phyloP scores from a whole-genome alignment of 441 rosid species.

The Kokia cookei region DNA sequence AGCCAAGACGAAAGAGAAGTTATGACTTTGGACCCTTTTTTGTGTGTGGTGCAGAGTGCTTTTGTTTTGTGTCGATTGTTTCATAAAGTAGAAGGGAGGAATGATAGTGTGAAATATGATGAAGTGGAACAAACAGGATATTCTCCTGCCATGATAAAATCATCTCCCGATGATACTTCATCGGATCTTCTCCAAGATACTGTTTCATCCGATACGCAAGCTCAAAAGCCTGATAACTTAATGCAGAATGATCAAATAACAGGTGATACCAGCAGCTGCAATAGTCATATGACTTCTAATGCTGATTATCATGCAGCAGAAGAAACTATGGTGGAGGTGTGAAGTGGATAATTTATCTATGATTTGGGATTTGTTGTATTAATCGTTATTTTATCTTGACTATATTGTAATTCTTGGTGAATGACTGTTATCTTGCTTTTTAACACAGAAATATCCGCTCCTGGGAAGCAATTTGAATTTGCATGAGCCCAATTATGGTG shows the following conservation, averaged over 20 bases:
- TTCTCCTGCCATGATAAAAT: constrained; percentile 45
- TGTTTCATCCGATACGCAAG: constrained; percentile 22
- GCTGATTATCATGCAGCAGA: constrained; percentile 42
- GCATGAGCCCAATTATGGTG: constrained; percentile 19
- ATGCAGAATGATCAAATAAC: constrained; percentile 21
- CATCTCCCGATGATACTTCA: constrained; percentile 58
- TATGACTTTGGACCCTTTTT: neutral
- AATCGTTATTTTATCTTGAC: neutral
- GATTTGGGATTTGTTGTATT: neutral
- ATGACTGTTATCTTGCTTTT: constrained; percentile 2
- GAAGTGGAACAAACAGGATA: constrained; percentile 43
- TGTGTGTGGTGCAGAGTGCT: constrained; percentile 30
- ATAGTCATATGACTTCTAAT: constrained; percentile 47
- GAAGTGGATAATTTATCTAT: neutral
- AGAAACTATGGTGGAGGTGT: constrained; percentile 40
- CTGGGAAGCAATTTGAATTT: constrained; percentile 16
- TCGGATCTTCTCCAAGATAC: constrained; percentile 65
- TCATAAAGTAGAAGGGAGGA: constrained; percentile 55
- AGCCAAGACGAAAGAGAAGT: neutral
- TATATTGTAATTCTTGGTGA: neutral
- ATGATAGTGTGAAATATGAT: constrained; percentile 32
- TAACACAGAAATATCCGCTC: constrained; percentile 29
- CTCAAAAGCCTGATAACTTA: constrained; percentile 17
- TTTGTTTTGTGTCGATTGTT: constrained; percentile 83
- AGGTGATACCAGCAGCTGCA: constrained; percentile 30